Evolutionary conservation across 78 protist species (phyloP), one percentile per base, ranked within the genome.

Genomic region (slime mould (Dictyostelium discoideum)): DNA sequence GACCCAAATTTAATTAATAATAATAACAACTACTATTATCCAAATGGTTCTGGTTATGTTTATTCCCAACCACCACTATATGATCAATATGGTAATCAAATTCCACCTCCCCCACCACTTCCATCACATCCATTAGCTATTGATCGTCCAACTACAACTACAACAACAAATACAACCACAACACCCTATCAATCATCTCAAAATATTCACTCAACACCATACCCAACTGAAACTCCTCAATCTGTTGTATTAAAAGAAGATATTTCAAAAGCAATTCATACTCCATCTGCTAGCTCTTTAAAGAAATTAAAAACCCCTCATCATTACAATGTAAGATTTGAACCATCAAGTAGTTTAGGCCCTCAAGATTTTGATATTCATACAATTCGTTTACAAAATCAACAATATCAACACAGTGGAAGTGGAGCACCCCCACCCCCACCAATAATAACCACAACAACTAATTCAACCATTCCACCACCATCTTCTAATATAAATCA

Each of bases 291-390:
- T 14, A 32, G 24, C 16, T 74, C 81, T 32, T 24, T 32, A 26
- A 74, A 18, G 22, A 74, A 74, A 74, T 74, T 74, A 37, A 74
- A 74, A 74, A 74, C 81, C 14, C 81, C 81, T 29, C 81, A 74
- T 18, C 81, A 74, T 74, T 74, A 74, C 37, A 74, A 26, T 74
- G 81, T 74, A 14, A 74, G 81, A 74, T 74, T 74, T 74, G 81
- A 74, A 18, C 81, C 81, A 74, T 16, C 46, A 5, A 26, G 39
- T 18, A 74, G 77, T 69, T 69, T 74, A 16, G 39, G 39, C 37
- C 81, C 81, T 32, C 50, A 74, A 16, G 81, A 74, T 74, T 74
- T 37, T 74, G 48, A 84, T 60, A 54, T 60, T 16, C 87, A 60
- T n/a, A 22, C 88, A 32, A 29, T 69, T 24, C 48, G 46, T 10